Evolutionary conservation across 2,329 filamentous ascomycete species (phyloP).

Genomic region (Penicillium oxalicum): DNA sequence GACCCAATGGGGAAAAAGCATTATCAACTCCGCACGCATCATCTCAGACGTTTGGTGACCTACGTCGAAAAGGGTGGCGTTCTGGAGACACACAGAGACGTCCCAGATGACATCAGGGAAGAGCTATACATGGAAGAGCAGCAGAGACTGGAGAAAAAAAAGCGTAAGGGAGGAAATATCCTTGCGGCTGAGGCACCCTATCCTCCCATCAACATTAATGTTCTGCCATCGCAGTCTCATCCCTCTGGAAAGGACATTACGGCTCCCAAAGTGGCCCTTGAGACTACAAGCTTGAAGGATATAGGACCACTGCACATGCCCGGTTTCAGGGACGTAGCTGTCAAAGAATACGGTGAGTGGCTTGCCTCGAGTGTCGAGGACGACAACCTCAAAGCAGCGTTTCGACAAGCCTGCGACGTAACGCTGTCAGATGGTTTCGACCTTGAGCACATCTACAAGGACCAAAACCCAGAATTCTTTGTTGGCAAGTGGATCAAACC

Average conservation of each 20-base stretch:
- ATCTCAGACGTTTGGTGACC: conserved; percentile 10
- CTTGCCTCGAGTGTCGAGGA: conserved; percentile 10
- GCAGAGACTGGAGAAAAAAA: conserved; percentile 9
- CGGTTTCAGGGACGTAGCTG: conserved; percentile 12
- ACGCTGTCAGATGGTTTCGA: conserved; percentile 13
- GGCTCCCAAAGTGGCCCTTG: not conserved
- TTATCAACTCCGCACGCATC: conserved; percentile 2
- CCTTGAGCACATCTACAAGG: conserved; percentile 13
- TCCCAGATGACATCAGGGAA: conserved; percentile 10
- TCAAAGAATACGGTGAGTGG: conserved; percentile 16
- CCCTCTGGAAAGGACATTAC: conserved; percentile 1
- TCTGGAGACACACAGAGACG: conserved; percentile 10
- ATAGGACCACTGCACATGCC: conserved; percentile 5
- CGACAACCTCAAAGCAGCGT: conserved; percentile 11
- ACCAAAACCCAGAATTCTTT: conserved; percentile 13
- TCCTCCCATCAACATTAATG: conserved; percentile 10
- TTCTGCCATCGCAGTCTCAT: conserved; percentile 6
- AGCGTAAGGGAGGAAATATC: conserved; percentile 6
- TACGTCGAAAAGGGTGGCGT: conserved; percentile 11
- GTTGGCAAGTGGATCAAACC: conserved; percentile 9
- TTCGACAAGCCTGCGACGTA: conserved; percentile 11
- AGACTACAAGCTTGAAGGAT: conserved; percentile 1
- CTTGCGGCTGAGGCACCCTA: not conserved
- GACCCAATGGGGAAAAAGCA: conserved; percentile 12
- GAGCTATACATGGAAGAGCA: conserved; percentile 12